These are phyloP conservation scores for Waltergamsia citrina DNA, from an alignment of 2,329 filamentous ascomycete genomes.

Conservation along the genomic window DNA sequence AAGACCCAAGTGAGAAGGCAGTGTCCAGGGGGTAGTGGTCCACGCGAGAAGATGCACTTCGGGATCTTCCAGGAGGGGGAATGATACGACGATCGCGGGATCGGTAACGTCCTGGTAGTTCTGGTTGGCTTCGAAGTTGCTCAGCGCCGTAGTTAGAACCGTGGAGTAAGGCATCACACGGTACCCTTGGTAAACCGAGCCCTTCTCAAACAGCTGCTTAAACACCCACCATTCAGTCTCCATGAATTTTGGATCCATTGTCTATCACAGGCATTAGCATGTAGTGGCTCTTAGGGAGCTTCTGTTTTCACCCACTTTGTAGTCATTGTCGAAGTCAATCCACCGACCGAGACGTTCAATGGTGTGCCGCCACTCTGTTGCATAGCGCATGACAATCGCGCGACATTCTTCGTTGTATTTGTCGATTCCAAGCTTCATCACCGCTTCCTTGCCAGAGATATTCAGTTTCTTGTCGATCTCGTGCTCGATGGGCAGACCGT, in stretches of 20 bases:
- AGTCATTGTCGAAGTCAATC: conserved; percentile 98
- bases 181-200: conserved; percentile 80
- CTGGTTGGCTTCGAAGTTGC: conserved; percentile 88
- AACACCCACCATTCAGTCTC: conserved; percentile 96
- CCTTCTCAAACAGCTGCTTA: conserved; percentile 86
- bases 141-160: conserved; percentile 77
- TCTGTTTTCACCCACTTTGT: conserved; percentile 51
- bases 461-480: conserved; percentile 96
- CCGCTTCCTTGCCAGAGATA: conserved; percentile 79
- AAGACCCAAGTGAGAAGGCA: conserved; percentile 72
- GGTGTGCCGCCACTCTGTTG: conserved; percentile 77
- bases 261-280: conserved; percentile 34
- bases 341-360: conserved; percentile 85
- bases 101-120: conserved; percentile 93
- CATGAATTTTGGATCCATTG: conserved; percentile 94
- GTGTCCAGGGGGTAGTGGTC: conserved; percentile 83
- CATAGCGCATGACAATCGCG: conserved; percentile 87
- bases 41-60: conserved; percentile 71
- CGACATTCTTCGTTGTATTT: conserved; percentile 90
- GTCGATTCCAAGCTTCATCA: conserved; percentile 74
- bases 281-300: not conserved
- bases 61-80: conserved; percentile 71
- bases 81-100: conserved; percentile 79
- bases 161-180: conserved; percentile 95
- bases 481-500: conserved; percentile 90